Percentiles rank a stretch among this genome's conserved stretches.
Evolutionary conservation across 2,329 filamentous ascomycete genomes (phyloP).

Genomic region (Acrocalymma vagum): DNA sequence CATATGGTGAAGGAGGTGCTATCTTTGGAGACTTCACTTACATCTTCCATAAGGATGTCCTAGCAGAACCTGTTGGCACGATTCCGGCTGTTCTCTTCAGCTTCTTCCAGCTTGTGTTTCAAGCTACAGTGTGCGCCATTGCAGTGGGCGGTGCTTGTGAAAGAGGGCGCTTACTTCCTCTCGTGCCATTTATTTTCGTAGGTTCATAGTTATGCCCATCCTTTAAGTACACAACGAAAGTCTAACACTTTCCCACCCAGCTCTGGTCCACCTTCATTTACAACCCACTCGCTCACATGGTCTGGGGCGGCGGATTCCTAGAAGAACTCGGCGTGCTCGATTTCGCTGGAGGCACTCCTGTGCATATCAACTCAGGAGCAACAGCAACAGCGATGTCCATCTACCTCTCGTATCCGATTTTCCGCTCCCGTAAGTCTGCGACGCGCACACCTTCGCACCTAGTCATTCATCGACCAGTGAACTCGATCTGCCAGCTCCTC

Average conservation of each 20-base stretch:
- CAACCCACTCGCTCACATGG: slow-evolving; percentile 59
- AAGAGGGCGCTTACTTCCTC: slow-evolving; percentile 54
- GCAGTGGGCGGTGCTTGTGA: slow-evolving; percentile 60
- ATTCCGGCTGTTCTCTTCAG: slow-evolving; percentile 61
- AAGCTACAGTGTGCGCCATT: slow-evolving; percentile 61
- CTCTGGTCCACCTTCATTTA: slow-evolving; percentile 61
- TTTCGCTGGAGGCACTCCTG: slow-evolving; percentile 55
- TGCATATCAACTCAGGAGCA: slow-evolving; percentile 49
- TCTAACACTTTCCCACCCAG: slow-evolving; percentile 26
- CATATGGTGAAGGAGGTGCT: slow-evolving; percentile 57
- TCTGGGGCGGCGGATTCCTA: slow-evolving; percentile 57
- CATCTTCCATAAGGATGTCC: slow-evolving; percentile 55
- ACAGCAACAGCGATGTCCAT: slow-evolving; percentile 56
- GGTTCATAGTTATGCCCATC: slow-evolving; percentile 4
- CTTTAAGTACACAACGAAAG: background rate
- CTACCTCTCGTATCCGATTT: slow-evolving; percentile 60
- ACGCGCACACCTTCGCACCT: slow-evolving; percentile 57
- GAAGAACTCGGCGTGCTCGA: slow-evolving; percentile 56
- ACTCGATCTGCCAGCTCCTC: slow-evolving; percentile 58
- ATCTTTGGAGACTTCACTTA: slow-evolving; percentile 57
- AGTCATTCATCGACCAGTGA: slow-evolving; percentile 57
- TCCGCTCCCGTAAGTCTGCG: slow-evolving; percentile 55
- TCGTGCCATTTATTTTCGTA: slow-evolving; percentile 59
- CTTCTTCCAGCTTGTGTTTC: slow-evolving; percentile 61
- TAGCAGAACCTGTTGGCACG: slow-evolving; percentile 58